These are phyloP conservation scores for Desmodesmus armatus DNA, from an alignment of 139 green algal species.

Conservation along the genomic window DNA sequence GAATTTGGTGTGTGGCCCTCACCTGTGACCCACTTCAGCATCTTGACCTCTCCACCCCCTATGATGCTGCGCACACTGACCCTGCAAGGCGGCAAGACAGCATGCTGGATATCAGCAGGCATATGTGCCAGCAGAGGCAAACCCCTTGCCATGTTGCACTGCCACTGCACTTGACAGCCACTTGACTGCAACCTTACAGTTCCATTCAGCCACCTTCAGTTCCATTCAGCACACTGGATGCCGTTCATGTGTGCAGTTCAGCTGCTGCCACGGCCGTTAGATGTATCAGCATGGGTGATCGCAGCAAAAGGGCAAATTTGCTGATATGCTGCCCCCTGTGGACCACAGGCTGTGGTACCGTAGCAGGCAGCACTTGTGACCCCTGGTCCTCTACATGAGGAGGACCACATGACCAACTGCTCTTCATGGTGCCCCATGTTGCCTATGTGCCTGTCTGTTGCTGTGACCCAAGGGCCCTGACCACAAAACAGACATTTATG, in stretches of 20 bases:
- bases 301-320: too few relatives aligned
- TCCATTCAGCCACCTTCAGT: too few relatives aligned
- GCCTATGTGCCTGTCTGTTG: background rate
- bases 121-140: background rate
- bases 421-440: background rate
- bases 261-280: too few relatives aligned
- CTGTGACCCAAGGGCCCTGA: too few relatives aligned
- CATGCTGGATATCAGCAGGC: background rate
- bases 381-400: too few relatives aligned
- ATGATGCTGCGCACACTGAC: constrained; percentile 31
- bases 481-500: background rate
- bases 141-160: background rate
- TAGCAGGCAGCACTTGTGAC: background rate
- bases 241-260: background rate
- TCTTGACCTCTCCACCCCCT: constrained; percentile 33
- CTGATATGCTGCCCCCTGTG: background rate
- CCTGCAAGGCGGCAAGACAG: background rate
- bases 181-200: too few relatives aligned
- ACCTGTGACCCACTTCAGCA: constrained; percentile 36
- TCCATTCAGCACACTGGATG: too few relatives aligned
- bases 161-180: background rate
- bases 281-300: too few relatives aligned
- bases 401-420: background rate
- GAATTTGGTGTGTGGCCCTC: background rate
- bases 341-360: background rate